Base-by-base conservation (phyloP, 148 eudicot genomes). In the Cornus florida region DNA sequence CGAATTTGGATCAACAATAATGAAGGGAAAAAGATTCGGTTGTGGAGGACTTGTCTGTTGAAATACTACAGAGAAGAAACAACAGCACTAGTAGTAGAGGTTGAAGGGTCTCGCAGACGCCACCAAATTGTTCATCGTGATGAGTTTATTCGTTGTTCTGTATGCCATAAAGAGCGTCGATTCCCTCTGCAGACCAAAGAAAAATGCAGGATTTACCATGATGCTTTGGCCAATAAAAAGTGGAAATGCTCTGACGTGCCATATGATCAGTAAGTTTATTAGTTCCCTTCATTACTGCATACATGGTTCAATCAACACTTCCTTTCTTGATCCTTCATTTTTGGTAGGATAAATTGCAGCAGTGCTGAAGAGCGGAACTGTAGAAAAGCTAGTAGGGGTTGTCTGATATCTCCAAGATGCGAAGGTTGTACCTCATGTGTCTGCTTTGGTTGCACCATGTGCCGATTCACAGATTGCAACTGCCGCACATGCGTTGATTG, bases 351-450 rank as follows among this genome's bases (percentile, higher is more conserved):
- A 57, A 14, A 2, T 57, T 57, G 62, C 62, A 57, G 62, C 62
- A 31, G 10, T 23, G 66, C 41, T 3, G 78, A 77, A 23, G 83
- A 81, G 23, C 73, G 86, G 46, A 70, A 1, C 2, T 5, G 72
- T 6, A 80, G 67, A 74, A 71, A 69, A 72, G 23, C 2, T 19
- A 2, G 48, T 0, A 80, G 80, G 64, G 80, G 84, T 17, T 83
- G 86, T 57, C 82, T 71, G 1, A 13, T 4, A 32, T 71, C 28
- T 9, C 70, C 75, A 28, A 31, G 1, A 14, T 86, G 88, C 70
- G 33, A 62, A n/a, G 88, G 88, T 23, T 86, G 88, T 78, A 62
- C 28, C 4, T 68, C 38, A 2, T 86, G 88, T 72, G 82, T 81
- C 2, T 86, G 88, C 82, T 68, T 83, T 16, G 88, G 86, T 22